A percentile compares a stretch with the other conserved stretches of the same genome.
phyloP scores from a whole-genome alignment of 129 eudicot genomes.

The Artemisia argyi region DNA sequence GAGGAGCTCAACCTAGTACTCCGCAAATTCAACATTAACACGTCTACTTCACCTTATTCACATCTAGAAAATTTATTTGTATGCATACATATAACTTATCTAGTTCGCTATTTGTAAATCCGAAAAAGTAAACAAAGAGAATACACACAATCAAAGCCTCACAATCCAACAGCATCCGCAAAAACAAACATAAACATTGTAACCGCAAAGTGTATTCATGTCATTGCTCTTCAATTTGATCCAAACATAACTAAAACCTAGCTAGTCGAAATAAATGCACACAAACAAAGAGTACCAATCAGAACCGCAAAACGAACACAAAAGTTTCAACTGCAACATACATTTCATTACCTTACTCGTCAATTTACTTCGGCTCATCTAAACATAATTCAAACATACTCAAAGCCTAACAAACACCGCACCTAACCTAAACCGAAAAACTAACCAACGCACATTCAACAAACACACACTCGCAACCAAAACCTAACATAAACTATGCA shows the following conservation, averaged over 20 bases:
- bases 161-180: not conserved
- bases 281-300: not conserved
- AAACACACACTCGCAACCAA: no score
- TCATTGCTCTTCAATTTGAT: not conserved
- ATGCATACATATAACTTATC: not conserved
- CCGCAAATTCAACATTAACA: not conserved
- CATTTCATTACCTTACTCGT: not conserved
- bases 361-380: not conserved
- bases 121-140: not conserved
- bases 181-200: not conserved
- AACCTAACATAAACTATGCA: not conserved
- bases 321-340: not conserved
- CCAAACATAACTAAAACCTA: conserved; percentile 2
- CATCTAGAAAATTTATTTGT: not conserved
- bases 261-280: not conserved
- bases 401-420: not conserved
- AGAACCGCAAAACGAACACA: not conserved
- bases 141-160: conserved; percentile 1
- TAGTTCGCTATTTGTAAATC: conserved; percentile 7
- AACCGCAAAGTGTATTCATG: not conserved
- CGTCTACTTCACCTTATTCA: not conserved
- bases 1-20: conserved; percentile 12
- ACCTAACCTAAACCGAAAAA: no score
- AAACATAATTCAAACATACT: not conserved
- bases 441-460: not conserved